Conservation (phyloP, 345 rosid genomes). For the Boechera stricta region DNA sequence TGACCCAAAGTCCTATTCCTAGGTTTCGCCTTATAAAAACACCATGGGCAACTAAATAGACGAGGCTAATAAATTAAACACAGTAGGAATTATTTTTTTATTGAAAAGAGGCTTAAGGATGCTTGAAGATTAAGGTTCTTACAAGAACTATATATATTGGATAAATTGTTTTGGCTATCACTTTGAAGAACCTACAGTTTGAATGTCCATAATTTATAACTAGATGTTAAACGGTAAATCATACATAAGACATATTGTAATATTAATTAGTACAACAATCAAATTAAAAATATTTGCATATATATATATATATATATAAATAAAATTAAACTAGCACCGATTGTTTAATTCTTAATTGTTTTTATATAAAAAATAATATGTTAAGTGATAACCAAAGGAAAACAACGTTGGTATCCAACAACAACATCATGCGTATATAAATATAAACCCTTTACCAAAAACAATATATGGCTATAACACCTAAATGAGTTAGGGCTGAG, state of each 20-base stretch:
- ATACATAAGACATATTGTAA: no score
- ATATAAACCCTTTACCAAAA: constrained; percentile 10
- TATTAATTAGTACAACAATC: no score
- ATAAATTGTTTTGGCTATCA: not conserved
- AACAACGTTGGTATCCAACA: constrained; percentile 26
- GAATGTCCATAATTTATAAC: not conserved
- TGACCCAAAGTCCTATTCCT: constrained; percentile 33
- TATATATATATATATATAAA: no score
- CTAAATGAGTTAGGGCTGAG: constrained; percentile 48
- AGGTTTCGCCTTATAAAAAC: constrained; percentile 33
- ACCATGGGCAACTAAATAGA: constrained; percentile 17
- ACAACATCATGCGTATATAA: constrained; percentile 20
- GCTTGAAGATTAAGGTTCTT: constrained; percentile 30
- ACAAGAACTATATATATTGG: not conserved
- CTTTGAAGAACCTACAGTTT: not conserved
- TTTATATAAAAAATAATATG: not conserved
- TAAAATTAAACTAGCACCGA: no score
- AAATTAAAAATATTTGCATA: not conserved
- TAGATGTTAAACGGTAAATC: not conserved
- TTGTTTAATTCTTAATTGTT: no score
- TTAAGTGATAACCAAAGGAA: not conserved
- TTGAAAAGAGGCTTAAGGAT: constrained; percentile 5
- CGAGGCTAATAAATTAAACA: constrained; percentile 13
- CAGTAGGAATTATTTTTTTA: not conserved
- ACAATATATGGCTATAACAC: constrained; percentile 14